Evolutionary conservation across 1,139 yeast genomes (phyloP).

Genomic region (Suhomyces anneliseae): DNA sequence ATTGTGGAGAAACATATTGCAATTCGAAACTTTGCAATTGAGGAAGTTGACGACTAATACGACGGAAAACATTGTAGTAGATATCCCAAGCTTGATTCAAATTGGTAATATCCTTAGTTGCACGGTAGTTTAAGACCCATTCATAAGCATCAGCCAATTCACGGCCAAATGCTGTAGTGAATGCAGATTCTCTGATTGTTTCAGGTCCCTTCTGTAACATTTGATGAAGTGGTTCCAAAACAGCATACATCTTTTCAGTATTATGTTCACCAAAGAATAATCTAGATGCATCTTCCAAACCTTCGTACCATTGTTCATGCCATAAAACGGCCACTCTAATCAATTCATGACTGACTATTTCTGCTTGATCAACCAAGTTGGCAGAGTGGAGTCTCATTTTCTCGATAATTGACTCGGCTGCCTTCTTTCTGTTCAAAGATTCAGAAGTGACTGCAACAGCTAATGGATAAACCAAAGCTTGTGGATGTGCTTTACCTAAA

Average conservation of each 20-base stretch:
- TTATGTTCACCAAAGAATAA: constrained; percentile 93
- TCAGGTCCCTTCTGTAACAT: constrained; percentile 86
- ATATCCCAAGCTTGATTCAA: constrained; percentile 98
- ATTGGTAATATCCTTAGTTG: constrained; percentile 83
- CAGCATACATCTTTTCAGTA: constrained; percentile 91
- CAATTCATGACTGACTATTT: constrained; percentile 87
- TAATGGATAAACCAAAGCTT: constrained; percentile 90
- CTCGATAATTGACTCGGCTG: constrained; percentile 88
- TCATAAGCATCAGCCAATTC: constrained; percentile 92
- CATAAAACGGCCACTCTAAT: constrained; percentile 94
- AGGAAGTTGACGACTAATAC: constrained; percentile 86
- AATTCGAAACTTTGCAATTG: constrained; percentile 83
- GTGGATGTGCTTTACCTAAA: constrained; percentile 94
- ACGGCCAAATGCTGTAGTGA: constrained; percentile 90
- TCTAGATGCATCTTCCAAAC: constrained; percentile 93
- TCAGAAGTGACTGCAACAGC: constrained; percentile 97
- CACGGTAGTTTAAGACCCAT: constrained; percentile 84
- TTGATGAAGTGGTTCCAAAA: constrained; percentile 84
- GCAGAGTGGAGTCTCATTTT: constrained; percentile 91
- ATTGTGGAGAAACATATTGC: constrained; percentile 90
- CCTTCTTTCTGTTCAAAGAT: constrained; percentile 82
- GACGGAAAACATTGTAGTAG: constrained; percentile 88
- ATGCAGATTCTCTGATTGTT: constrained; percentile 89
- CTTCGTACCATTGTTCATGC: constrained; percentile 99
- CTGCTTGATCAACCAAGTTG: constrained; percentile 84